Evolutionary conservation across 352 stramenopile species (phyloP), one percentile per base, ranked within the genome.

Genomic region (Pythium aristosporum): DNA sequence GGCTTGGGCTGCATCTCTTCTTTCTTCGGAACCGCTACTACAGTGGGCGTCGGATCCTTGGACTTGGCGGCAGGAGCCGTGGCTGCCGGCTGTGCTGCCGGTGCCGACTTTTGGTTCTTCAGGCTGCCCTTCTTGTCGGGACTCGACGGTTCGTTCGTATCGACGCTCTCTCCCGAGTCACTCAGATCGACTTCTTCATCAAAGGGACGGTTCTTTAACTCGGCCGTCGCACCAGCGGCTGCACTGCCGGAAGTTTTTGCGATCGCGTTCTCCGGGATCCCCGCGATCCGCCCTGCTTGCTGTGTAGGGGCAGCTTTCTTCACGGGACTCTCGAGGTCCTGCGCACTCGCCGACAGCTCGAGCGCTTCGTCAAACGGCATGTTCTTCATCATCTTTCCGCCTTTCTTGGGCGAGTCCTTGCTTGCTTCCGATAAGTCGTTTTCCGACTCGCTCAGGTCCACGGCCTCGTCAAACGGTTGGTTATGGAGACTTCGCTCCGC

Each of bases 171-270:
- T 9, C 80, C 87, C 12, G 87, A 96, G 62, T 96, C 88, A 54
- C 87, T 96, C 39, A 96, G 54, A 49, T 95, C 87, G 9, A 96
- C 77, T 69, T 95, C 73, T 70, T 94, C 87, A 49, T 96, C 88
- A 53, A 94, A 94, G 52, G 87, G 87, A 30, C 83, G 80, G 69
- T 96, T 96, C 63, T 93, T 94, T 41, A 84, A 67, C 66, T 95
- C 87, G 15, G 58, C 69, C 0, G 71, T 41, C 30, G 32, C 52
- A 16, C 47, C 56, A 23, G 44, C 58, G 4, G 36, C 25, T 9
- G 52, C 54, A 11, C 32, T 23, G 3, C 64, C 41, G 30, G 49
- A 11, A 47, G 25, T 52, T 61, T 76, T 44, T 10, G 64, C 64
- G 0, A n/a, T 20, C 25, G 67, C 65, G 2, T 47, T 43, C 20